Evolutionary conservation across 2,329 filamentous ascomycete genomes (phyloP), one percentile per base, ranked within the genome.

Genomic region (Sclerotinia spermophila): DNA sequence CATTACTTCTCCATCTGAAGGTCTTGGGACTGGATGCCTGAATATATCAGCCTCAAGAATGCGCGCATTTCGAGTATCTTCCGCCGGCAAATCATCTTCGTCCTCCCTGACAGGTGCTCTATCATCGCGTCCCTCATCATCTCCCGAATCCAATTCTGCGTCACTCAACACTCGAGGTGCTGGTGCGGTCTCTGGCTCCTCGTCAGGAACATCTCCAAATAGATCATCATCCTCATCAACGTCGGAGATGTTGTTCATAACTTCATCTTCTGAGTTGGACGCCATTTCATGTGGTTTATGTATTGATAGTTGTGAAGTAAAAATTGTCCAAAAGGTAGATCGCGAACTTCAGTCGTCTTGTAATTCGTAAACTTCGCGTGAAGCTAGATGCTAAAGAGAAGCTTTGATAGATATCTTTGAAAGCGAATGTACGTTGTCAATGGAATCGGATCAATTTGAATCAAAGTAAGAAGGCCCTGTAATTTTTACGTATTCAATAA

Each of bases 11-110:
- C 89, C 89, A 78, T 94, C 90, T 74, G 86, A 89, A 51, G 90
- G 86, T 77, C 91, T 90, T 21, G 92, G 92, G 21, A 90, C 82
- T 66, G 87, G 85, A 79, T 94, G 92, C 60, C 92, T 86, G 76
- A 86, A 89, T 61, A 93, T 82, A 61, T 87, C 86, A 61, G 90
- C 83, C 67, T 89, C 88, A 81, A 89, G 86, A 68, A 92, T 85
- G 67, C 87, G 83, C 74, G 86, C 86, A 74, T 84, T 79, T 73
- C 73, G 73, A 48, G 70, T 69, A 27, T 80, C 80, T 66, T 84
- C 82, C 21, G 83, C 82, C 15, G 82, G 81, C 8, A 84, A 82
- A 58, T 84, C 82, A 59, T 84, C 82, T 4, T 65, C 71, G 40
- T 72, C 71, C 45, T 66, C 59, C 69, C 68, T 66, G 11, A 72